These are phyloP conservation scores for Mycena kentingensis DNA, from an alignment of 768 basidiomycete genomes.

Conservation along the genomic window DNA sequence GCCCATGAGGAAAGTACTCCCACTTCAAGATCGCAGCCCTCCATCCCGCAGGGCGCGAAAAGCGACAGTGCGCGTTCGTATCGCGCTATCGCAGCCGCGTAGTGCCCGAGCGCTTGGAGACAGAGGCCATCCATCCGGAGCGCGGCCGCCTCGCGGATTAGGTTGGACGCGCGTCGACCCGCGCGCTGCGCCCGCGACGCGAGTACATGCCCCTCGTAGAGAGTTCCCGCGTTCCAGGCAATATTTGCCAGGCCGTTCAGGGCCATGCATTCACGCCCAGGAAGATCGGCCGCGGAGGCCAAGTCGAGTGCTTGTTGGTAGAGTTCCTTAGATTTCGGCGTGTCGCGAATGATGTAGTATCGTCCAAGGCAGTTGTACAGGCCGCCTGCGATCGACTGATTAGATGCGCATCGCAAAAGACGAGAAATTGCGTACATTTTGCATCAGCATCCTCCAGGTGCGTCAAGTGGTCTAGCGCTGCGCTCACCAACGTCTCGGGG, in stretches of 20 bases:
- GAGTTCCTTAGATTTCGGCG: not conserved
- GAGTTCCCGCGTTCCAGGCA: not conserved
- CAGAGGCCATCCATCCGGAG: not conserved
- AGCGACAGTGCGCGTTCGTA: not conserved
- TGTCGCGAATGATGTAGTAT: not conserved
- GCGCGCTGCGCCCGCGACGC: not conserved
- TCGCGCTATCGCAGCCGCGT: not conserved
- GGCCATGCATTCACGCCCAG: not conserved
- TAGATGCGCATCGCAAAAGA: not conserved
- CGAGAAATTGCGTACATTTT: not conserved
- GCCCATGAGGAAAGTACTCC: not conserved
- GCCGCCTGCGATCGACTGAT: not conserved
- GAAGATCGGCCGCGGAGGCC: not conserved
- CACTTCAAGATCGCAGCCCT: not conserved
- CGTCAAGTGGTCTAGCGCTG: not conserved
- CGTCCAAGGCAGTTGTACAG: not conserved
- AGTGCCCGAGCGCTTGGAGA: not conserved
- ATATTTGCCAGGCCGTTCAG: not conserved
- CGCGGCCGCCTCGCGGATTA: not conserved
- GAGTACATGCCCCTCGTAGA: not conserved
- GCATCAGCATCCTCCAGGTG: not conserved
- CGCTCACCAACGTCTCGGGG: not conserved
- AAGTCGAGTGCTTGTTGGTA: not conserved
- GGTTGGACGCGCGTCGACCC: not conserved
- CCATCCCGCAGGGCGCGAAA: not conserved